These are phyloP conservation scores for Fusarium pseudoanthophilum DNA, from an alignment of 2,329 filamentous ascomycete species.

Conservation along the genomic window DNA sequence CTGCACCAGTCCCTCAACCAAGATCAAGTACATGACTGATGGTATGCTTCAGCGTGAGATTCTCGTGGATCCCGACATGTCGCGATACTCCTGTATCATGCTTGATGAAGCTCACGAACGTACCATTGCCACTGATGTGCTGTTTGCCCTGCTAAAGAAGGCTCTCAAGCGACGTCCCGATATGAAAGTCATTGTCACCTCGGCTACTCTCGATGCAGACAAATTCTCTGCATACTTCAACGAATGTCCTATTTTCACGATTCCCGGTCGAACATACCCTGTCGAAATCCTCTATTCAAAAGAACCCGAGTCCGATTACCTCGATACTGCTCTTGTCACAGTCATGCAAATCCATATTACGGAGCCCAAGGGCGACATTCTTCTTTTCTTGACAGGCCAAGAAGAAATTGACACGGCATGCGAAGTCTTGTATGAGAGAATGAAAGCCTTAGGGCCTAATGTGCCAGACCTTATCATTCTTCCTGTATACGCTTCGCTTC, in stretches of 20 bases:
- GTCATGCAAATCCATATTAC: conserved; percentile 98
- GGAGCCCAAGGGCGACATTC: conserved; percentile 90
- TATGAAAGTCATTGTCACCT: conserved; percentile 95
- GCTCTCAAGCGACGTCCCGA: conserved; percentile 86
- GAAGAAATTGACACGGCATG: conserved; percentile 97
- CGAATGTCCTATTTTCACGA: conserved; percentile 94
- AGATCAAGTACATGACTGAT: conserved; percentile 99
- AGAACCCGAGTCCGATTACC: conserved; percentile 94
- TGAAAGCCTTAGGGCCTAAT: conserved; percentile 91
- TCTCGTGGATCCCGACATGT: conserved; percentile 88
- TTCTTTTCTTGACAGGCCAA: conserved; percentile 96
- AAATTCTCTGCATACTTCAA: conserved; percentile 98
- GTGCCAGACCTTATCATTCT: conserved; percentile 93
- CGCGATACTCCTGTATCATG: conserved; percentile 95
- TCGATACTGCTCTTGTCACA: conserved; percentile 92
- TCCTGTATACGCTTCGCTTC: conserved; percentile 94
- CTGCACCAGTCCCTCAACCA: conserved; percentile 85
- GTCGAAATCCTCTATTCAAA: conserved; percentile 96
- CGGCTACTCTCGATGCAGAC: conserved; percentile 94
- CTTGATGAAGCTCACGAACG: conserved; percentile 98
- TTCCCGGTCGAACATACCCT: conserved; percentile 93
- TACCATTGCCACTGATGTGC: conserved; percentile 93
- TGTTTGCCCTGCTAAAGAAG: conserved; percentile 95
- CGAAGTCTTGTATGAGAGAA: conserved; percentile 91
- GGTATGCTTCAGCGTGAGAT: conserved; percentile 98